phyloP scores from a whole-genome alignment of 2,329 filamentous ascomycete genomes.

The Shiraia sp. region DNA sequence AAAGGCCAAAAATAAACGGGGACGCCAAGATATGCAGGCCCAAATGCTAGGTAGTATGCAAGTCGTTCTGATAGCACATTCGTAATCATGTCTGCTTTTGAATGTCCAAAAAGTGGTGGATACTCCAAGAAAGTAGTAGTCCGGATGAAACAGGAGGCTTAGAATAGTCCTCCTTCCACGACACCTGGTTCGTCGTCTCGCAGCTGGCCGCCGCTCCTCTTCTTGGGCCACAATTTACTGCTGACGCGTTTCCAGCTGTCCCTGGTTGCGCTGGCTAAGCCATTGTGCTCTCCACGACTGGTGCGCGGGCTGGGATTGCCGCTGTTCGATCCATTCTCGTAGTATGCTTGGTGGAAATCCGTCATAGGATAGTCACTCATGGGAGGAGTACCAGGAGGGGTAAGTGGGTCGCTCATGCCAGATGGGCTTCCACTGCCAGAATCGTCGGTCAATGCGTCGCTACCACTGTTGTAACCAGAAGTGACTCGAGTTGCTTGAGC shows the following conservation, averaged over 20 bases:
- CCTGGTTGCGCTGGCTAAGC: constrained; percentile 40
- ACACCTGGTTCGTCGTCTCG: constrained; percentile 43
- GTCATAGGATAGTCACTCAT: constrained; percentile 58
- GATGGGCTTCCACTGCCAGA: constrained; percentile 57
- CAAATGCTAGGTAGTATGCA: constrained; percentile 42
- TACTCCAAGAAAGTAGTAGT: constrained; percentile 4
- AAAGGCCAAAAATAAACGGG: constrained; percentile 18
- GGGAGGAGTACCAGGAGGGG: constrained; percentile 76
- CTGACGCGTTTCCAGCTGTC: constrained; percentile 48
- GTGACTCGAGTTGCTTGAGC: constrained; percentile 31
- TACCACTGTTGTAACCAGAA: constrained; percentile 48
- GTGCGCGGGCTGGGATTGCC: constrained; percentile 44
- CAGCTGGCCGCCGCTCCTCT: constrained; percentile 42
- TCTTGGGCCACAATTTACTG: constrained; percentile 48
- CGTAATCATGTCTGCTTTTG: constrained; percentile 35
- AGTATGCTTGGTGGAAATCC: constrained; percentile 42
- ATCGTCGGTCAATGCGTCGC: constrained; percentile 62
- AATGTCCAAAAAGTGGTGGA: constrained; percentile 12
- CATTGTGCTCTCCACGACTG: constrained; percentile 43
- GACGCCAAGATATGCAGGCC: constrained; percentile 42
- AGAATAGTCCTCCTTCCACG: constrained; percentile 43
- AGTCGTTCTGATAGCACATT: constrained; percentile 38
- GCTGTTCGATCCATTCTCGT: constrained; percentile 36
- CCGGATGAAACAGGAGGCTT: constrained; percentile 8
- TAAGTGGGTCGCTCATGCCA: constrained; percentile 66